A percentile compares a stretch with the other conserved stretches of the same genome.
phyloP scores from a whole-genome alignment of 2,329 filamentous ascomycete species.

The Lasiodiplodia sp. region DNA sequence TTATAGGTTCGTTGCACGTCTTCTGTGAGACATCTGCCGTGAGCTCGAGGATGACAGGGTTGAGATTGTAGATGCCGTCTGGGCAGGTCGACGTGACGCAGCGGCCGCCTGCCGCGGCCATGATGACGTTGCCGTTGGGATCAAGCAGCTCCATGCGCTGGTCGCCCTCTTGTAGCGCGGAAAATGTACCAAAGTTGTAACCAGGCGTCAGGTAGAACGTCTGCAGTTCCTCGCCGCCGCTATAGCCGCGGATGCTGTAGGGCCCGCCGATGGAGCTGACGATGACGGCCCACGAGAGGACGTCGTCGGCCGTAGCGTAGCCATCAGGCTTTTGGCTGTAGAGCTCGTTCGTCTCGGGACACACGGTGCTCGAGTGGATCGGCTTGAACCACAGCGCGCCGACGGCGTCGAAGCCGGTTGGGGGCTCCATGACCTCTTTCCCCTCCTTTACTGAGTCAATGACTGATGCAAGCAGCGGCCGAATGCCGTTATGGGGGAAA shows the following conservation, averaged over 20 bases:
- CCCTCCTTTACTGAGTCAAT: background rate
- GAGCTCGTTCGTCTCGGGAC: background rate
- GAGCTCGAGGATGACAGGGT: slow-evolving; percentile 1
- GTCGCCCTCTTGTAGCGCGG: background rate
- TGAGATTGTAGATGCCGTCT: background rate
- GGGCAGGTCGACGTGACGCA: background rate
- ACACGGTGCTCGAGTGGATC: background rate
- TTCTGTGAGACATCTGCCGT: background rate
- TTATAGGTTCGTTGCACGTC: background rate
- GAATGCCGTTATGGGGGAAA: background rate
- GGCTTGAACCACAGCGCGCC: slow-evolving; percentile 10
- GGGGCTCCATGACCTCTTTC: background rate
- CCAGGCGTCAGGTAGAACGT: background rate
- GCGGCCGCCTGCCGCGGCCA: background rate
- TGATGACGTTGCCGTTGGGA: background rate
- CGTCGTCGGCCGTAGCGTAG: background rate
- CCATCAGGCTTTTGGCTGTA: background rate
- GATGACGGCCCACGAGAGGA: background rate
- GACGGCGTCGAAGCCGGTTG: background rate
- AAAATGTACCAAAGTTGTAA: background rate
- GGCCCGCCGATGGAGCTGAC: background rate
- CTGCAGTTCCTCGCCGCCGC: background rate
- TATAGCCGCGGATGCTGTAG: background rate
- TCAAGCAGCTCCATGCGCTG: slow-evolving; percentile 1
- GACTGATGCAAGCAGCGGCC: background rate